These are phyloP conservation scores for Phytopythium vexans DNA, from an alignment of 352 stramenopile species.

Conservation along the genomic window DNA sequence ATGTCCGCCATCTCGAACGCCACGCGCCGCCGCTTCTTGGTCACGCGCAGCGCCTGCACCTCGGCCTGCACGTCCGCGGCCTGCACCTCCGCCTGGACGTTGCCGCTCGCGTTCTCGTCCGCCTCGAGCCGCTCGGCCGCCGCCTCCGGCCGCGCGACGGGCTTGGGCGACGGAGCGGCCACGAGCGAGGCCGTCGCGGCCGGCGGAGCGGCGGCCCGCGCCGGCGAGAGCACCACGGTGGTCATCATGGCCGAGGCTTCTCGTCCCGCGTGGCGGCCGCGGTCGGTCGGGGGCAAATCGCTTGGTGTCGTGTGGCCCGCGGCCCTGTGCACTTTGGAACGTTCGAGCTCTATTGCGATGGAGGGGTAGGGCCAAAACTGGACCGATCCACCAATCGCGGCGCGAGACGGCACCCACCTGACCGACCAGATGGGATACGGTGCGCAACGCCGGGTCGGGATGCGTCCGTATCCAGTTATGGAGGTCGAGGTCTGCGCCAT, in stretches of 20 bases:
- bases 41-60: slow-evolving; percentile 19
- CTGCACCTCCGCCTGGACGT: slow-evolving; percentile 10
- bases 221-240: slow-evolving; percentile 43
- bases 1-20: slow-evolving; percentile 81
- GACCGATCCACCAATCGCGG: no score
- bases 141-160: slow-evolving; percentile 7
- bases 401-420: no score
- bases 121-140: slow-evolving; percentile 5
- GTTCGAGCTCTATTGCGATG: not conserved
- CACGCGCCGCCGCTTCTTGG: slow-evolving; percentile 65
- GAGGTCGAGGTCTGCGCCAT: no score
- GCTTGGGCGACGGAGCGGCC: slow-evolving; percentile 14
- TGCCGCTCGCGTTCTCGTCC: slow-evolving; percentile 23
- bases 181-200: slow-evolving; percentile 13
- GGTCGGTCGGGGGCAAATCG: not conserved
- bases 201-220: slow-evolving; percentile 17
- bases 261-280: not conserved
- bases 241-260: slow-evolving; percentile 30
- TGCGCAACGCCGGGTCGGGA: no score
- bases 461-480: no score
- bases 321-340: slow-evolving; percentile 1
- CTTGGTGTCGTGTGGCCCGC: slow-evolving; percentile 2
- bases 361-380: not conserved
- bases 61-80: not conserved
- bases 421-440: no score